phyloP scores from a whole-genome alignment of 192 early-diverging fungal species.

The Obelidium mucronatum region DNA sequence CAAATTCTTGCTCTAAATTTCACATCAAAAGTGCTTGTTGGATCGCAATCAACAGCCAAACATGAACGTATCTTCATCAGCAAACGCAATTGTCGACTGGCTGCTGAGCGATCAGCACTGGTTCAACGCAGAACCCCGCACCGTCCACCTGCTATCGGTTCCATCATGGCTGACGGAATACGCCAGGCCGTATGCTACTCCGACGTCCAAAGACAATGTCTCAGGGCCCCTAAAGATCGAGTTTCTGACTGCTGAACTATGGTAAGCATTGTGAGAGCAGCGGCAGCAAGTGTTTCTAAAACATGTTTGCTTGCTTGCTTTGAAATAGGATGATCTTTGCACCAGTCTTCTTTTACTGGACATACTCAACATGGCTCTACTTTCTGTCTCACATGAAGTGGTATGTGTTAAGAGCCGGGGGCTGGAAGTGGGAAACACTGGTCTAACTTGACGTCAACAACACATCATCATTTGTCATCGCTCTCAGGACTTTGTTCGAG shows the following conservation, averaged over 20 bases:
- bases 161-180: neutral
- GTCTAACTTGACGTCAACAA: neutral
- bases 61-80: too few relatives aligned
- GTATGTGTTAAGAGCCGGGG: neutral
- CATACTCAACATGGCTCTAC: conserved; percentile 72
- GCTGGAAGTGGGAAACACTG: too few relatives aligned
- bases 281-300: too few relatives aligned
- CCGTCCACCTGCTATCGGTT: neutral
- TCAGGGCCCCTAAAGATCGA: neutral
- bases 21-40: too few relatives aligned
- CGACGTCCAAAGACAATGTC: neutral
- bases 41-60: too few relatives aligned
- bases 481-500: conserved; percentile 62
- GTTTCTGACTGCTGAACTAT: conserved; percentile 25
- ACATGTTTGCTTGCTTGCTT: too few relatives aligned
- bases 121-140: conserved; percentile 11
- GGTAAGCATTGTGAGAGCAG: conserved; percentile 23
- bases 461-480: neutral
- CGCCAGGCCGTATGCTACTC: neutral
- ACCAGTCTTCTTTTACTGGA: conserved; percentile 73
- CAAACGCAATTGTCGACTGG: conserved; percentile 5
- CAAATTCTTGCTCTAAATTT: neutral
- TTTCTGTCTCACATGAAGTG: conserved; percentile 64
- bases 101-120: conserved; percentile 27
- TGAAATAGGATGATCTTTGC: conserved; percentile 51